Evolutionary conservation across 2,329 filamentous ascomycete genomes (phyloP).

Genomic region (Talaromyces sp.): DNA sequence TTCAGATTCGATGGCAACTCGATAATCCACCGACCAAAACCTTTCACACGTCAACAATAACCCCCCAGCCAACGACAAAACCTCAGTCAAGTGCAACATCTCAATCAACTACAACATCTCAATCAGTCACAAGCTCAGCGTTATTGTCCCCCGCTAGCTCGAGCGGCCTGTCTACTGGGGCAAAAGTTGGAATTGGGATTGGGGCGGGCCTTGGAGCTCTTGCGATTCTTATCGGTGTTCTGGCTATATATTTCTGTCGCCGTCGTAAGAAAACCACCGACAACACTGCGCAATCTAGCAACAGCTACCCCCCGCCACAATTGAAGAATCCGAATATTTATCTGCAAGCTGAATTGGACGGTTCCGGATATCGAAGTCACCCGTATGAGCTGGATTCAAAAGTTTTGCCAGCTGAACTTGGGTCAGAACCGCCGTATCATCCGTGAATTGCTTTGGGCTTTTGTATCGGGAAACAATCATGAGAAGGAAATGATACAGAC

Average conservation of each 20-base stretch:
- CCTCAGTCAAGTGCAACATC: neutral
- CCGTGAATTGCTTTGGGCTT: neutral
- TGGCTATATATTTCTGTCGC: neutral
- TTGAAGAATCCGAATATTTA: neutral
- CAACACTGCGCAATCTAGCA: neutral
- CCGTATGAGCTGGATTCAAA: neutral
- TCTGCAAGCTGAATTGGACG: neutral
- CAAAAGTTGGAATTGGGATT: slow-evolving; percentile 1
- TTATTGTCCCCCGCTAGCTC: neutral
- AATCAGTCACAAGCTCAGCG: neutral
- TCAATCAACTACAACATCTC: neutral
- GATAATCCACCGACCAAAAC: neutral
- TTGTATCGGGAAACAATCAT: no score
- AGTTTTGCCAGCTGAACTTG: neutral
- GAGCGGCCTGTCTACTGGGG: neutral
- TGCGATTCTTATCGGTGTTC: neutral
- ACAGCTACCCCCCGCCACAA: no score
- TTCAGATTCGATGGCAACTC: slow-evolving; percentile 4
- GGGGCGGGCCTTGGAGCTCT: neutral
- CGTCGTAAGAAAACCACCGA: neutral
- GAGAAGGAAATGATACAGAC: no score
- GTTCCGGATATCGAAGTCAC: neutral
- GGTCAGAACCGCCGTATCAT: neutral
- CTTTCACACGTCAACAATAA: neutral
- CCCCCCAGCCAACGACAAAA: neutral